Percentiles rank a stretch among this genome's conserved stretches.
Evolutionary conservation across 2,329 filamentous ascomycete species (phyloP).

Genomic region (Diplocarpon rosae): DNA sequence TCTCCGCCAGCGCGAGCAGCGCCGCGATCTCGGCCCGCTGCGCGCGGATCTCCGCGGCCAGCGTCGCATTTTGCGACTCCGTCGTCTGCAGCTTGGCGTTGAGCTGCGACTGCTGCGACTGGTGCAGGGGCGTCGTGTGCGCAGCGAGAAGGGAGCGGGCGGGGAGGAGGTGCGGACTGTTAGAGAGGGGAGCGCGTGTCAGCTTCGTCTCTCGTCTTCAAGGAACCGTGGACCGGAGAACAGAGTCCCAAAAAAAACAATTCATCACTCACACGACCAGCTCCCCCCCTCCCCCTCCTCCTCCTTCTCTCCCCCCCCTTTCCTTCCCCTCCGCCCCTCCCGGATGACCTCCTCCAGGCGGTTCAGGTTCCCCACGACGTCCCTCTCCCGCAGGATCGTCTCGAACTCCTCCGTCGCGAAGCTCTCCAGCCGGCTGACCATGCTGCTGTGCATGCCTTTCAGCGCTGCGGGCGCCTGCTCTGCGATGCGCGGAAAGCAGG

Average conservation of each 20-base stretch:
- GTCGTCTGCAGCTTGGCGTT: conserved; percentile 45
- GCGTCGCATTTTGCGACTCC: conserved; percentile 43
- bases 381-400: conserved; percentile 38
- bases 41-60: conserved; percentile 39
- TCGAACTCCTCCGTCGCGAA: conserved; percentile 46
- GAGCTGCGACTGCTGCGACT: conserved; percentile 42
- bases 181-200: neutral
- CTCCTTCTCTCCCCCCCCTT: neutral
- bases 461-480: conserved; percentile 39
- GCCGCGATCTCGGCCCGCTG: conserved; percentile 45
- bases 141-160: conserved; percentile 41
- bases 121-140: conserved; percentile 43
- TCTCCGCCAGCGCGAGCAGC: conserved; percentile 40
- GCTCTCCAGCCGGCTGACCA: conserved; percentile 43
- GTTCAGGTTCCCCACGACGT: conserved; percentile 47
- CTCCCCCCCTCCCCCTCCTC: neutral
- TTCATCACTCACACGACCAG: neutral
- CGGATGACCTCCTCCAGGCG: conserved; percentile 44
- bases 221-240: no score
- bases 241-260: no score
- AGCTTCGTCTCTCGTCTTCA: neutral
- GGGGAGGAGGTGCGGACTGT: conserved; percentile 41
- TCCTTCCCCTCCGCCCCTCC: conserved; percentile 32
- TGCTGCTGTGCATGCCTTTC: conserved; percentile 43
- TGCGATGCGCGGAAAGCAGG: conserved; percentile 52